Base-by-base conservation (phyloP, 306 rosid species). In the Dalbergia oliveri region DNA sequence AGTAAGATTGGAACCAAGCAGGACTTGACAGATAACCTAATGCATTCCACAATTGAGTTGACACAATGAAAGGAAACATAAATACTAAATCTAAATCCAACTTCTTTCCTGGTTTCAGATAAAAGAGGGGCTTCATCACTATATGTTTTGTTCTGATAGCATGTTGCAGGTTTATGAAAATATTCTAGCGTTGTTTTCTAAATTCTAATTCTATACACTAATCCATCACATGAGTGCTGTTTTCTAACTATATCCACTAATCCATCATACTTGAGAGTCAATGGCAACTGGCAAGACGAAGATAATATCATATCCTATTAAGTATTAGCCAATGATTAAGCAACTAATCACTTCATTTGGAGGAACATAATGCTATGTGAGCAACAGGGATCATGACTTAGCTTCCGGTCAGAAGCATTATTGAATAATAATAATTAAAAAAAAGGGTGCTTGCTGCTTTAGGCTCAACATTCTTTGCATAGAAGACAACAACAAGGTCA, bases 401-500 rank as follows among this genome's bases (percentile, higher is more conserved):
- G 16, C 8, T 53, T 76, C 66, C 35, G 53, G 37, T 58, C 6
- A 47, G 71, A 72, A 19, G 77, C 41, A 69, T 7, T 43, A 14
- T 57, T 79, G 62, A 19, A 69, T 9, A 6, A 5, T 5, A 4
- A 43, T 6, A 8, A 47, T 1, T 10, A 47, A 47, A 3, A 47
- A 21, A 67, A 14, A 61, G 6, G 6, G 7, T 57, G 63, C 14
- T 68, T 31, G 11, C 8, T 16, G 44, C 47, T 56, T 13, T 59
- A 66, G 16, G 54, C 23, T 37, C 43, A 37, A 13, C 15, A 18
- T 54, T 21, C 9, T 64, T 26, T 23, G 44, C 57, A 10, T 23
- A 41, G 54, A 59, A 69, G 53, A 50, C 49, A 45, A n/a, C 39
- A 47, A 62, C 53, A 14, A 72, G 35, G 65, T 43, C 72, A 18